phyloP scores from a whole-genome alignment of 495 filamentous ascomycete species.

The Haplographium delicatum region DNA sequence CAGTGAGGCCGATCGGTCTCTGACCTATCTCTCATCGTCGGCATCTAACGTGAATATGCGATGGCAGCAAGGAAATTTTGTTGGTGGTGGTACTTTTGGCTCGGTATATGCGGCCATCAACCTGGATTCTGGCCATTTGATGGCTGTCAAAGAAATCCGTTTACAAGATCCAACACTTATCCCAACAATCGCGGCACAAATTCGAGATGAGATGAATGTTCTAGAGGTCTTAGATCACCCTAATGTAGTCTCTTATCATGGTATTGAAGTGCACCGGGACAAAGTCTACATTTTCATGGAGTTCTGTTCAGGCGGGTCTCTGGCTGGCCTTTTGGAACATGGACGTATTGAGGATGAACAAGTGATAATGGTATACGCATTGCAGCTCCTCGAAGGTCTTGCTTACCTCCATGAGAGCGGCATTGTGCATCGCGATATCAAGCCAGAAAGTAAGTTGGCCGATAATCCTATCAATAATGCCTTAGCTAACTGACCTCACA shows the following conservation, averaged over 20 bases:
- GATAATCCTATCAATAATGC: conserved; percentile 5
- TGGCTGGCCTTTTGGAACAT: conserved; percentile 88
- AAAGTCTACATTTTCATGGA: conserved; percentile 99
- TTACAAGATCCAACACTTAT: conserved; percentile 95
- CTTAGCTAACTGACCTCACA: conserved; percentile 29
- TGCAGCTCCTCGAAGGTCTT: conserved; percentile 92
- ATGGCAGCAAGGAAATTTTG: conserved; percentile 97
- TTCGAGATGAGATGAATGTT: conserved; percentile 95
- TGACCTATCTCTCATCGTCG: conserved; percentile 88
- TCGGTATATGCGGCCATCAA: conserved; percentile 98
- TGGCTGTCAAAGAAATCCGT: conserved; percentile 98
- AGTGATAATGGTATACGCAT: conserved; percentile 94
- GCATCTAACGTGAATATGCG: conserved; percentile 90
- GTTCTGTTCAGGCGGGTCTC: conserved; percentile 90
- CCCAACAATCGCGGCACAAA: conserved; percentile 85
- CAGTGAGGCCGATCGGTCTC: conserved; percentile 89
- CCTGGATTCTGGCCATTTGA: conserved; percentile 87
- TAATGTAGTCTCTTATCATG: conserved; percentile 95
- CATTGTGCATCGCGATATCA: conserved; percentile 96
- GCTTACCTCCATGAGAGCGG: conserved; percentile 87
- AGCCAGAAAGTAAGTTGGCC: conserved; percentile 77
- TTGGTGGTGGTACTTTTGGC: conserved; percentile 94
- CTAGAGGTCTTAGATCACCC: conserved; percentile 93
- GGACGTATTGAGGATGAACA: conserved; percentile 97
- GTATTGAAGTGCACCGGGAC: conserved; percentile 96